These are phyloP conservation scores for Alternaria infectoria DNA, from an alignment of 2,329 filamentous ascomycete genomes.

Conservation along the genomic window DNA sequence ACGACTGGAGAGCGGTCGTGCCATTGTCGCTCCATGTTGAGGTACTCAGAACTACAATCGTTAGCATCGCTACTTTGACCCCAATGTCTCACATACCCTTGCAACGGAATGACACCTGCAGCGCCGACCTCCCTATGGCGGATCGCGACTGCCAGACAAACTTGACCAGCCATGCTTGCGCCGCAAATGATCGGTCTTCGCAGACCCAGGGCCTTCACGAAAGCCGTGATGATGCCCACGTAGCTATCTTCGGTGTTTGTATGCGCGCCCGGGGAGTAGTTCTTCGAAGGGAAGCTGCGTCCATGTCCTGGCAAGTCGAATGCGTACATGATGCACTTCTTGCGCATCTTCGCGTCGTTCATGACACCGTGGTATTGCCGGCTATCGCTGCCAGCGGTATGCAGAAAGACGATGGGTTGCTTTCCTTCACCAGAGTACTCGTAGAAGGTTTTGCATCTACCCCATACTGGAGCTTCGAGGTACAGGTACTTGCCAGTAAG, in stretches of 20 bases:
- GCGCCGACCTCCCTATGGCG: constrained; percentile 56
- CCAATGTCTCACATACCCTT: constrained; percentile 42
- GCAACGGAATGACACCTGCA: constrained; percentile 55
- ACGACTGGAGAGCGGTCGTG: constrained; percentile 56
- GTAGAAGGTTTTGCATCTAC: constrained; percentile 58
- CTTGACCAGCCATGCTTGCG: constrained; percentile 59
- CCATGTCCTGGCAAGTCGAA: constrained; percentile 60
- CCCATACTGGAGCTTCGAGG: constrained; percentile 56
- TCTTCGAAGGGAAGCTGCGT: constrained; percentile 54
- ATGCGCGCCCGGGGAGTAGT: constrained; percentile 53
- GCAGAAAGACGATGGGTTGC: constrained; percentile 55
- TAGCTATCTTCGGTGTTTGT: constrained; percentile 58
- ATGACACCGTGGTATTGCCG: constrained; percentile 61
- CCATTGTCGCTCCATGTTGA: constrained; percentile 54
- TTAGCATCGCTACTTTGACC: constrained; percentile 25
- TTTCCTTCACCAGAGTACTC: constrained; percentile 56
- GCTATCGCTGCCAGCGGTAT: constrained; percentile 56
- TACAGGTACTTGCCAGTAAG: constrained; percentile 58
- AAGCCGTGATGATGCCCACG: constrained; percentile 53
- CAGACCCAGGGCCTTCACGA: constrained; percentile 53
- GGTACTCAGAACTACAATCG: constrained; percentile 43
- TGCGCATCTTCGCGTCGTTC: constrained; percentile 56
- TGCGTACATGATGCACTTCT: constrained; percentile 57
- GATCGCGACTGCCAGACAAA: constrained; percentile 56
- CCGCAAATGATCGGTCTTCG: constrained; percentile 58